phyloP scores from a whole-genome alignment of 208 protist species.

The Tritrichomonas musculus region DNA sequence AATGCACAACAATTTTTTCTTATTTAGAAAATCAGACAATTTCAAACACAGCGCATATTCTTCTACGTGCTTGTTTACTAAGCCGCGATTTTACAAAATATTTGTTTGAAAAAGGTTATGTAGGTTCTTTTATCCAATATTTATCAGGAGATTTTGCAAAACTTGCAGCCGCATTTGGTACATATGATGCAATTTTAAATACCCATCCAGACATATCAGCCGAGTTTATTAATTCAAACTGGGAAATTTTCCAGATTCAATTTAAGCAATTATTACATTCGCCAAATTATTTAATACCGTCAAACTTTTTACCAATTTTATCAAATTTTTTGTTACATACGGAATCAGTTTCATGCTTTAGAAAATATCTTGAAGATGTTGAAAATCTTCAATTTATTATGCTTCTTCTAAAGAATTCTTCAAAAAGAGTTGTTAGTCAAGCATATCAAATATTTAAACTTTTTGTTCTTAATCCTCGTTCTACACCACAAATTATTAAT shows the following conservation, averaged over 20 bases:
- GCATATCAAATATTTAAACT: background rate
- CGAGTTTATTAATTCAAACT: background rate
- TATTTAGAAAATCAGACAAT: background rate
- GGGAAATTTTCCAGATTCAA: background rate
- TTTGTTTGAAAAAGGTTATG: background rate
- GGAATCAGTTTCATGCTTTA: background rate
- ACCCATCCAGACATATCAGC: background rate
- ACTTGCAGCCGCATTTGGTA: background rate
- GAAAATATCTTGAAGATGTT: background rate
- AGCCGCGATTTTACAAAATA: background rate
- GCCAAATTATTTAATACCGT: background rate
- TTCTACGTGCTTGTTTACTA: background rate
- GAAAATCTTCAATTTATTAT: constrained; percentile 1
- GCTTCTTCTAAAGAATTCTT: background rate
- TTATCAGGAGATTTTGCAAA: background rate
- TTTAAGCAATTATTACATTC: constrained; percentile 14
- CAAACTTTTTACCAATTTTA: background rate
- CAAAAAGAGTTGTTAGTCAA: background rate
- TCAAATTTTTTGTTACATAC: background rate
- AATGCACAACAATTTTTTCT: background rate
- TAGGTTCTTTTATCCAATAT: background rate
- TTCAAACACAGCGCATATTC: background rate
- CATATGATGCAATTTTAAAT: background rate
- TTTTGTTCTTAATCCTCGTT: constrained; percentile 13
- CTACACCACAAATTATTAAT: background rate